Evolutionary conservation across 306 rosid species (phyloP).

Genomic region (Pterocarpus santalinus): DNA sequence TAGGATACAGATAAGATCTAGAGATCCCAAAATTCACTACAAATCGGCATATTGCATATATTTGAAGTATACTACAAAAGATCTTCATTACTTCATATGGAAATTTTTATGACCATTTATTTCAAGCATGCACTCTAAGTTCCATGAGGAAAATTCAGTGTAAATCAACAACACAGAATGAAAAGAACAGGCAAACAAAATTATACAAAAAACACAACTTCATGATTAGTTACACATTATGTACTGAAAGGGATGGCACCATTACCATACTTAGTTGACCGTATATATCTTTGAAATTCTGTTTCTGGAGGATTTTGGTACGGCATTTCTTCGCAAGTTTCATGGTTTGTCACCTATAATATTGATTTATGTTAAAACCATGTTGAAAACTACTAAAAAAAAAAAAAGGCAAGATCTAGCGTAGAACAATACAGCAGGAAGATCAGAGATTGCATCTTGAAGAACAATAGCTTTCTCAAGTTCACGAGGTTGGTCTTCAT

Average conservation of each 20-base stretch:
- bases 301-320: conserved; percentile 81
- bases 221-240: conserved; percentile 36
- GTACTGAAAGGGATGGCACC: conserved; percentile 22
- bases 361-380: conserved; percentile 37
- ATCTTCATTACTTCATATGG: background rate
- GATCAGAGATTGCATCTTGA: conserved; percentile 95
- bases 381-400: conserved; percentile 32
- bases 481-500: conserved; percentile 83
- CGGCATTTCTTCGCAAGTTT: conserved; percentile 71
- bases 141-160: background rate
- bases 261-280: conserved; percentile 83
- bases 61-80: background rate
- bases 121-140: background rate
- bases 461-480: conserved; percentile 75
- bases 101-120: background rate
- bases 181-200: background rate
- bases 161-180: background rate
- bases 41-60: background rate
- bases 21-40: background rate
- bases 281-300: conserved; percentile 84
- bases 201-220: background rate
- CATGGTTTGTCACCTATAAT: conserved; percentile 66
- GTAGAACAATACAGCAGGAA: conserved; percentile 69
- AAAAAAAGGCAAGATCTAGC: conserved; percentile 31
- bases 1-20: background rate